phyloP scores from a whole-genome alignment of 164 flowering plant species.

The Taxillus chinensis region DNA sequence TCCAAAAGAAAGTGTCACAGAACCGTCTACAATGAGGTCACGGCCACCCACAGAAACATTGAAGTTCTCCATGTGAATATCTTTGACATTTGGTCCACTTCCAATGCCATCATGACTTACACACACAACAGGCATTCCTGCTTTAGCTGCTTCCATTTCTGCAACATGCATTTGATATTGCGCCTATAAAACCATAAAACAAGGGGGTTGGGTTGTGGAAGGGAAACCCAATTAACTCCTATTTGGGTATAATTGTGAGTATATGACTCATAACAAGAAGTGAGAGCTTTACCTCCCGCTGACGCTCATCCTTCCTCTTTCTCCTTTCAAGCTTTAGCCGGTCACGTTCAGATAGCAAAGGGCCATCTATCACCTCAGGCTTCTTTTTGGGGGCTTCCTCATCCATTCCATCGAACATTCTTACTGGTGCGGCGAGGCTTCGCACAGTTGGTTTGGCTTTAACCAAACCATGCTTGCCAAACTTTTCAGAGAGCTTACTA shows the following conservation, averaged over 20 bases:
- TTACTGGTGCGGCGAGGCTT: conserved; percentile 73
- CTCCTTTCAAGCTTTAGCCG: conserved; percentile 64
- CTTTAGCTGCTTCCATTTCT: conserved; percentile 94
- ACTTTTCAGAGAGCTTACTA: conserved; percentile 62
- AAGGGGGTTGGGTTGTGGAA: neutral
- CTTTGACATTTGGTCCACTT: conserved; percentile 62
- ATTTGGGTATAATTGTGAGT: neutral
- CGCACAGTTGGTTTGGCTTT: conserved; percentile 65
- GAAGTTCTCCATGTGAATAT: conserved; percentile 90
- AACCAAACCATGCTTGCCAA: conserved; percentile 91
- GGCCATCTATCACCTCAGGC: conserved; percentile 73
- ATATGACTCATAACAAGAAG: neutral
- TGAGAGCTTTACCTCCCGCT: conserved; percentile 61
- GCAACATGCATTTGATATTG: conserved; percentile 83
- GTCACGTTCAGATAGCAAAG: conserved; percentile 82
- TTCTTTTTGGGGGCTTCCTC: conserved; percentile 77
- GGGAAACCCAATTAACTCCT: neutral
- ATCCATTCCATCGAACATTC: conserved; percentile 98
- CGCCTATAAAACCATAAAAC: conserved; percentile 28
- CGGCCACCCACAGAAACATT: conserved; percentile 95
- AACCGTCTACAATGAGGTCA: conserved; percentile 83
- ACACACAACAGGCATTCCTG: conserved; percentile 88
- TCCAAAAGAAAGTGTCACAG: conserved; percentile 79
- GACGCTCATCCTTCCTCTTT: conserved; percentile 94
- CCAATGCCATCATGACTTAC: conserved; percentile 58